A percentile compares a stretch with the other conserved stretches of the same genome.
These are phyloP conservation scores for Millerago galiae DNA, from an alignment of 805 yeast genomes.

Conservation along the genomic window DNA sequence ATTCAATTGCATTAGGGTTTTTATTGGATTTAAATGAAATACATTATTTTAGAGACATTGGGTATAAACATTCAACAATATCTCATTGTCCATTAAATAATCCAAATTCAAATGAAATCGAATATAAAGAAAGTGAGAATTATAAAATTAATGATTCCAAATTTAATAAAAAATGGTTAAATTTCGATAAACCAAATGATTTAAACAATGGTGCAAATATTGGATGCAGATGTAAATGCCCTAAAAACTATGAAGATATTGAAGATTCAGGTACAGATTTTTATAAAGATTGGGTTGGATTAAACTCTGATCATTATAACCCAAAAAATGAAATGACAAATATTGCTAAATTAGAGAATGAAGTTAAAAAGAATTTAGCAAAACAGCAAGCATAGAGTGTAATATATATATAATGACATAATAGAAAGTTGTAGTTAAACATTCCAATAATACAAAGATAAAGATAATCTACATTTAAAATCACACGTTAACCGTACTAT, in stretches of 20 bases:
- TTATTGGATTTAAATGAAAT: conserved; percentile 60
- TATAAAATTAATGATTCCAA: conserved; percentile 18
- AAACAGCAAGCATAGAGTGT: neutral
- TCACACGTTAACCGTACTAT: conserved; percentile 8
- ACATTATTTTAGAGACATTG: conserved; percentile 90
- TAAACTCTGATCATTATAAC: conserved; percentile 28
- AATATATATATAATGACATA: neutral
- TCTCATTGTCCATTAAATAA: conserved; percentile 81
- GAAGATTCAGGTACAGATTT: conserved; percentile 53
- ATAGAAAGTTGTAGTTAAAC: too few species aligned
- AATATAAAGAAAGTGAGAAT: conserved; percentile 25
- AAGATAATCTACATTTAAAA: neutral
- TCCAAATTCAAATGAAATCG: conserved; percentile 42
- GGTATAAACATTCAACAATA: conserved; percentile 75
- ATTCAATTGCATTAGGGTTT: conserved; percentile 80
- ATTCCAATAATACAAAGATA: neutral
- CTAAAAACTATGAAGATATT: conserved; percentile 41
- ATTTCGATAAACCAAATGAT: conserved; percentile 29
- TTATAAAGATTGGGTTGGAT: conserved; percentile 42
- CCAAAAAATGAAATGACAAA: conserved; percentile 16
- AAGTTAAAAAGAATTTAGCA: conserved; percentile 11
- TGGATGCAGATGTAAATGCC: conserved; percentile 89
- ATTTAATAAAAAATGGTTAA: conserved; percentile 19
- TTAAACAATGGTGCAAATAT: conserved; percentile 43
- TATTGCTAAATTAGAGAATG: conserved; percentile 23